These are phyloP conservation scores for Scytalidium lignicola DNA, from an alignment of 2,329 filamentous ascomycete genomes.

Conservation along the genomic window DNA sequence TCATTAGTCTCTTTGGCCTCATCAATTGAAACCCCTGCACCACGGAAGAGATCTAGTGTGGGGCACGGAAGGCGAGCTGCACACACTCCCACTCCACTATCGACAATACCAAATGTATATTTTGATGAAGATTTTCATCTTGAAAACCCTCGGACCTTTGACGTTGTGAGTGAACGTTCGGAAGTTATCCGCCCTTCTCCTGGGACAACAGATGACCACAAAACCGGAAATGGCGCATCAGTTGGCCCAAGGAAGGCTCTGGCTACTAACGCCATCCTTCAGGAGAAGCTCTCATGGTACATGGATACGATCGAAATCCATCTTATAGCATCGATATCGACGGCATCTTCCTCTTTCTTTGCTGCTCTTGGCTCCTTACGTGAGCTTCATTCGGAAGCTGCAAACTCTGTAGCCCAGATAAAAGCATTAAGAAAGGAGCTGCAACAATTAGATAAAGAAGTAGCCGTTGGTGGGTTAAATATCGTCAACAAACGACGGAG, in stretches of 20 bases:
- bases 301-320: slow-evolving; percentile 99
- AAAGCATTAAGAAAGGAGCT: slow-evolving; percentile 76
- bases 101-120: slow-evolving; percentile 88
- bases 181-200: slow-evolving; percentile 78
- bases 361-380: slow-evolving; percentile 86
- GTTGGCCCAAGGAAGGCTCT: slow-evolving; percentile 73
- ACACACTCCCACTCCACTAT: slow-evolving; percentile 76
- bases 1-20: slow-evolving; percentile 37
- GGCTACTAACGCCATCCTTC: slow-evolving; percentile 92
- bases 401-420: slow-evolving; percentile 84
- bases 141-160: slow-evolving; percentile 93
- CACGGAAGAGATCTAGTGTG: slow-evolving; percentile 46
- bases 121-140: slow-evolving; percentile 94
- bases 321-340: slow-evolving; percentile 91
- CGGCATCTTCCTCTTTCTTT: slow-evolving; percentile 93
- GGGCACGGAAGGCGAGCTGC: slow-evolving; percentile 49
- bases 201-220: slow-evolving; percentile 48
- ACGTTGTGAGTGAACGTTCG: slow-evolving; percentile 91
- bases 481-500: slow-evolving; percentile 78
- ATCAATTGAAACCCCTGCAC: slow-evolving; percentile 23
- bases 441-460: slow-evolving; percentile 74
- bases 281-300: slow-evolving; percentile 99
- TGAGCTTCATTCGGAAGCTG: slow-evolving; percentile 86
- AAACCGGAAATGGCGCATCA: slow-evolving; percentile 50
- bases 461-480: slow-evolving; percentile 78